phyloP scores from a whole-genome alignment of 1,284 basidiomycete genomes.

The Entoloma clypeatum region DNA sequence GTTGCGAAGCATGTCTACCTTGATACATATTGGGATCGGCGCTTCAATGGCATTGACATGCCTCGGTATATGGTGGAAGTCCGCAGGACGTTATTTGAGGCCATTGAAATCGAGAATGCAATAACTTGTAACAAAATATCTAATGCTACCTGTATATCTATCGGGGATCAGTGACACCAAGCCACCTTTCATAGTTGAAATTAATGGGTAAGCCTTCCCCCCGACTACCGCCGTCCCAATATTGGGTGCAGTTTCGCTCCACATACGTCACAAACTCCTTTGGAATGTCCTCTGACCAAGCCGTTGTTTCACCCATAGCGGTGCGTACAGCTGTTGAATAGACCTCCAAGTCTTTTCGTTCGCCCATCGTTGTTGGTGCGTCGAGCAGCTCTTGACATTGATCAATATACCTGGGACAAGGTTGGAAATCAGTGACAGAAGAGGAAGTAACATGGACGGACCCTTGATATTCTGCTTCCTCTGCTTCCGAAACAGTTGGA shows the following conservation, averaged over 20 bases:
- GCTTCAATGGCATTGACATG: slow-evolving; percentile 36
- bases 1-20: slow-evolving; percentile 29
- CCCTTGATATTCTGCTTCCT: slow-evolving; percentile 80
- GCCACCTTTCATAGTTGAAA: slow-evolving; percentile 41
- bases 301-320: slow-evolving; percentile 37
- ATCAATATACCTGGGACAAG: slow-evolving; percentile 56
- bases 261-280: slow-evolving; percentile 41
- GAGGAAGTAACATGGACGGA: slow-evolving; percentile 34
- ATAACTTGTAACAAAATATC: no score
- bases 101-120: no score
- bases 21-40: slow-evolving; percentile 42
- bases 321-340: slow-evolving; percentile 54
- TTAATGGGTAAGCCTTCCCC: slow-evolving; percentile 35
- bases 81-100: slow-evolving; percentile 28
- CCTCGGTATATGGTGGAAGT: slow-evolving; percentile 45
- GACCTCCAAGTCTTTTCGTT: slow-evolving; percentile 52
- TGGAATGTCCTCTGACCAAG: slow-evolving; percentile 39
- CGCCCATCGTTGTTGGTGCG: slow-evolving; percentile 44
- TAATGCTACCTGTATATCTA: no score
- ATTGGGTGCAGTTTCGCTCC: slow-evolving; percentile 34
- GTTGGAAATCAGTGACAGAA: neutral
- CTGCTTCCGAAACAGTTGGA: slow-evolving; percentile 62
- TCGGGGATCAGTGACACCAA: slow-evolving; percentile 20
- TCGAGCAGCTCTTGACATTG: slow-evolving; percentile 64
- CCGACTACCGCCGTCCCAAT: slow-evolving; percentile 26